phyloP scores from a whole-genome alignment of 148 eudicot species.

The Gaultheria prostrata region DNA sequence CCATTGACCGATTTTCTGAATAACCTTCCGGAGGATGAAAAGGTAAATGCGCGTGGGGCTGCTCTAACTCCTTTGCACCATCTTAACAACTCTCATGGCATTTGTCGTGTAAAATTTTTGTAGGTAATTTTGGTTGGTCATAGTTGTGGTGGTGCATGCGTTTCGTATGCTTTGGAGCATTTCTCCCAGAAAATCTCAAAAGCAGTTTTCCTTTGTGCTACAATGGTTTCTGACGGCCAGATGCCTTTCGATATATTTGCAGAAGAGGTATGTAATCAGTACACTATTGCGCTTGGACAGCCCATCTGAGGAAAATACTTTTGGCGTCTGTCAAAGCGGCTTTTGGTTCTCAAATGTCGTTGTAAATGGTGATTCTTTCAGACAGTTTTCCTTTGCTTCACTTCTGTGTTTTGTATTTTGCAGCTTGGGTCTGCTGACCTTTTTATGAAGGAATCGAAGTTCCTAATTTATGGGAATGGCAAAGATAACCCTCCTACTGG shows the following conservation, averaged over 20 bases:
- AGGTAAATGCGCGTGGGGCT: slow-evolving; percentile 39
- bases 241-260: slow-evolving; percentile 90
- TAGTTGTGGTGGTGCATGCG: slow-evolving; percentile 88
- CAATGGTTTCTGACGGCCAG: slow-evolving; percentile 86
- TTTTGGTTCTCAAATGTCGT: slow-evolving; percentile 1
- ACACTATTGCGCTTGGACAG: neutral
- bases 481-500: slow-evolving; percentile 81
- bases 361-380: neutral
- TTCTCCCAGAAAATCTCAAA: slow-evolving; percentile 69
- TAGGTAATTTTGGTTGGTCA: slow-evolving; percentile 97
- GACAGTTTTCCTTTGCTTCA: neutral
- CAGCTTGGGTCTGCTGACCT: slow-evolving; percentile 97
- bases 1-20: slow-evolving; percentile 64
- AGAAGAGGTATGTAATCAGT: slow-evolving; percentile 52
- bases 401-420: slow-evolving; percentile 10
- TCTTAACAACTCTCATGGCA: slow-evolving; percentile 1
- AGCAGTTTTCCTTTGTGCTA: slow-evolving; percentile 80
- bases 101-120: slow-evolving; percentile 11
- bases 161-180: slow-evolving; percentile 85
- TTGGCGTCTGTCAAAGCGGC: neutral
- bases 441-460: slow-evolving; percentile 79
- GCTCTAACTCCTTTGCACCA: neutral
- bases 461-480: slow-evolving; percentile 79
- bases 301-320: neutral
- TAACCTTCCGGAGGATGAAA: slow-evolving; percentile 65